Percentiles rank a stretch among this genome's conserved stretches.
These are phyloP conservation scores for Saccharomyces hybrid DNA, from an alignment of 1,139 yeast genomes.

Conservation along the genomic window DNA sequence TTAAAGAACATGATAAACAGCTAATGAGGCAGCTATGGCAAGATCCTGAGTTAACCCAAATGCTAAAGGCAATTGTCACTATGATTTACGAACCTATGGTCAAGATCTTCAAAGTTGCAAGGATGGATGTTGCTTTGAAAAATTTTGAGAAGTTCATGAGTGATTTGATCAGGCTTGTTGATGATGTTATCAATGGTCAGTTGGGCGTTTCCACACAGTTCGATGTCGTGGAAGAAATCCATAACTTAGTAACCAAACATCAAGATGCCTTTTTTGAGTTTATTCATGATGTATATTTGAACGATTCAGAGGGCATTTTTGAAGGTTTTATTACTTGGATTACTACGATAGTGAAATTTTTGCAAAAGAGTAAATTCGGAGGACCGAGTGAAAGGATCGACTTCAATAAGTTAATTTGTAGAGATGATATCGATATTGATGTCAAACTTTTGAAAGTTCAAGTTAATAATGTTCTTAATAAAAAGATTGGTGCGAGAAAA, in stretches of 20 bases:
- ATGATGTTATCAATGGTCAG: constrained; percentile 36
- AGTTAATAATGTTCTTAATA: constrained; percentile 38
- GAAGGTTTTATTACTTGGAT: constrained; percentile 68
- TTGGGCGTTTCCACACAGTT: constrained; percentile 35
- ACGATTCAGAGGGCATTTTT: constrained; percentile 67
- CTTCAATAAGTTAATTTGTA: constrained; percentile 29
- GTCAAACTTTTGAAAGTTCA: constrained; percentile 37
- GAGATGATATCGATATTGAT: constrained; percentile 23
- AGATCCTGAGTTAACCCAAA: constrained; percentile 66
- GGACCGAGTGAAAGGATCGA: constrained; percentile 35
- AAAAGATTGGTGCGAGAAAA: constrained; percentile 39
- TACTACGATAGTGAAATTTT: constrained; percentile 49
- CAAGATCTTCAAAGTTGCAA: constrained; percentile 64
- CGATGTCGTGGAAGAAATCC: constrained; percentile 56
- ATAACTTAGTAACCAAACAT: constrained; percentile 59
- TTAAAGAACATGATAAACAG: constrained; percentile 69
- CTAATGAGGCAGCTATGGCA: constrained; percentile 72
- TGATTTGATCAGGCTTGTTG: constrained; percentile 53
- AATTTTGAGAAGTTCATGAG: constrained; percentile 66
- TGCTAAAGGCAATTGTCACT: constrained; percentile 64
- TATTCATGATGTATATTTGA: constrained; percentile 63
- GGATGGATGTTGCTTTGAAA: constrained; percentile 65
- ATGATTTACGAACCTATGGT: constrained; percentile 82
- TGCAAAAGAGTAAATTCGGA: constrained; percentile 46
- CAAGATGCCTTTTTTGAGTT: constrained; percentile 64